A percentile compares a stretch with the other conserved stretches of the same genome.
phyloP scores from a whole-genome alignment of 768 basidiomycete genomes.

The Boletus sp. region DNA sequence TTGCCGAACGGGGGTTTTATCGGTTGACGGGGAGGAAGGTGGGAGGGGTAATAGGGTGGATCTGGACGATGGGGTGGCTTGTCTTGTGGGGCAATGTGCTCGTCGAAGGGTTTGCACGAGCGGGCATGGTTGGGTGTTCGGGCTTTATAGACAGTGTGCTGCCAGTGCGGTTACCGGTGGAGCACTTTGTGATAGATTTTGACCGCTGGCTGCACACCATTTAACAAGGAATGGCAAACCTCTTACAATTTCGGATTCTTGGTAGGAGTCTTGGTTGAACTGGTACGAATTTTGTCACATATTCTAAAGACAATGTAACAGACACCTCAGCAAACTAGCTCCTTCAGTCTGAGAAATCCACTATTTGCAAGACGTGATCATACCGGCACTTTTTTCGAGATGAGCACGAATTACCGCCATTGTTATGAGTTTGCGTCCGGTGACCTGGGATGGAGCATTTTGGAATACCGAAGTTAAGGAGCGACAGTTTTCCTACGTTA shows the following conservation, averaged over 20 bases:
- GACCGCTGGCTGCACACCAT: conserved; percentile 13
- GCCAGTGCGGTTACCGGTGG: conserved; percentile 10
- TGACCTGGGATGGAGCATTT: no score
- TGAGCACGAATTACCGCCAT: no score
- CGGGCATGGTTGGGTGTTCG: conserved; percentile 9
- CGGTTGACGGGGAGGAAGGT: conserved; percentile 26
- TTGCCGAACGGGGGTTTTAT: conserved; percentile 40
- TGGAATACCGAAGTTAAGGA: neutral
- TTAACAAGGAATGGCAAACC: neutral
- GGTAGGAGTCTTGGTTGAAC: neutral
- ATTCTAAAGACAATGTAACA: no score
- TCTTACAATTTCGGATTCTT: neutral
- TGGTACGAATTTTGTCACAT: no score
- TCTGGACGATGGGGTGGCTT: conserved; percentile 36
- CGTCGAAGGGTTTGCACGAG: conserved; percentile 21
- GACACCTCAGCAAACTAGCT: no score
- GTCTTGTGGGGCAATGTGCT: conserved; percentile 23
- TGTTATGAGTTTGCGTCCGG: no score
- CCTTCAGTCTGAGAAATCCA: no score
- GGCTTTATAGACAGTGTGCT: conserved; percentile 5
- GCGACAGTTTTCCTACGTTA: neutral
- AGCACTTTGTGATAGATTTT: conserved; percentile 7
- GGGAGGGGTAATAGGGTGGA: conserved; percentile 31
- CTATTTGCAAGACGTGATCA: no score
- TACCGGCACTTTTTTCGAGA: no score